Percentiles rank a stretch among this genome's conserved stretches.
Evolutionary conservation across 2,329 filamentous ascomycete species (phyloP).

Genomic region (Allantophomopsis lycopodina): DNA sequence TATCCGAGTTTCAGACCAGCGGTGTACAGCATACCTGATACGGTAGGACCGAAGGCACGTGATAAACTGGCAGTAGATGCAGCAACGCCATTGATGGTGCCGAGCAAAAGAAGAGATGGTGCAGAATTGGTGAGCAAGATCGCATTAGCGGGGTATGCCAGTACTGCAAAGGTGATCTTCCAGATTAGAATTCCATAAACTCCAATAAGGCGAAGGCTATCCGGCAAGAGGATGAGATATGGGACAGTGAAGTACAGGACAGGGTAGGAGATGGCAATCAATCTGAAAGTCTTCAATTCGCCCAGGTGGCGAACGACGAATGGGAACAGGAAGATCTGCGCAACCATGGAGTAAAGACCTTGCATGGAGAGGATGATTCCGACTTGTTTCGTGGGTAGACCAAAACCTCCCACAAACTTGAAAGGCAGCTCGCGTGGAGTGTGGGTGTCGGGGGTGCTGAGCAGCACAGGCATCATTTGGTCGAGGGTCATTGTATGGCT

Average conservation of each 20-base stretch:
- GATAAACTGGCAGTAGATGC: conserved; percentile 84
- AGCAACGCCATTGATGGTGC: conserved; percentile 84
- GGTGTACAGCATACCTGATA: conserved; percentile 77
- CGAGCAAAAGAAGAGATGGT: conserved; percentile 70
- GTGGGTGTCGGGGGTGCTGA: conserved; percentile 39
- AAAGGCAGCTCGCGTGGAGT: conserved; percentile 56
- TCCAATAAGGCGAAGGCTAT: conserved; percentile 54
- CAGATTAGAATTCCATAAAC: conserved; percentile 69
- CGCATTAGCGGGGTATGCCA: conserved; percentile 81
- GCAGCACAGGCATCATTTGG: conserved; percentile 81
- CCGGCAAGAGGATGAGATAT: conserved; percentile 76
- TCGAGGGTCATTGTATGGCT: conserved; percentile 97
- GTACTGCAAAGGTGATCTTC: conserved; percentile 87
- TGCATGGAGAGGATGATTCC: conserved; percentile 82
- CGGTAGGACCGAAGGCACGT: conserved; percentile 74
- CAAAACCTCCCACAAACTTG: conserved; percentile 79
- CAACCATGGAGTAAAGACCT: conserved; percentile 78
- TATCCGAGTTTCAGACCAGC: conserved; percentile 68
- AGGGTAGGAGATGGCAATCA: conserved; percentile 73
- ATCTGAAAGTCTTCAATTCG: conserved; percentile 67
- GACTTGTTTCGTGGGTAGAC: conserved; percentile 68
- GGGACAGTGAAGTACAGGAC: conserved; percentile 77
- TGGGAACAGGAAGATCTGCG: conserved; percentile 65
- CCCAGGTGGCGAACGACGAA: conserved; percentile 63
- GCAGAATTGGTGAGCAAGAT: conserved; percentile 85